Evolutionary conservation across 1,284 basidiomycete genomes (phyloP), one percentile per base, ranked within the genome.

Genomic region (Amylostereum areolatum): DNA sequence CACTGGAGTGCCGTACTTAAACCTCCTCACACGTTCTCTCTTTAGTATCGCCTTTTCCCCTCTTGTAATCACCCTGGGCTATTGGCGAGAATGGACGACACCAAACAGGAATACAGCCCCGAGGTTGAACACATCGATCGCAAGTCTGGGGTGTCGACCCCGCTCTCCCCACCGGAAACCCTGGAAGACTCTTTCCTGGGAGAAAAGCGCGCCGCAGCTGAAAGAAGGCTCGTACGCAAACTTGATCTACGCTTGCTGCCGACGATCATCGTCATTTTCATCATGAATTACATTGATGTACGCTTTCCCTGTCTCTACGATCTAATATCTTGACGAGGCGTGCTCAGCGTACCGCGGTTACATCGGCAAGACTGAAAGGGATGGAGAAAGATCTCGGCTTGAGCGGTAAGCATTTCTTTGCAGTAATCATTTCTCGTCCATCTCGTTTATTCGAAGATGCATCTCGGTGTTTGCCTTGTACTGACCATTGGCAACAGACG

Each of bases 281-380:
- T 85, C 49, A 77, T 85, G 78, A 85, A 85, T 56, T 84, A 82
- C 55, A 83, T 85, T 46, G 81, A 84, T 57, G 82, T 83, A 51
- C 49, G 74, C 65, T 10, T 24, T 48, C 11, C 34, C 40, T 43
- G 39, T 46, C 47, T 40, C 24, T 1, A 47, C 40, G 34, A 33
- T 40, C 9, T 25, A 43, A 34, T 45, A 5, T 28, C 7, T 27
- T 5, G 24, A 40, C 41, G 9, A 31, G 49, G 44, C 33, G 39
- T 34, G n/a, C 43, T 3, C 47, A 85, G 81, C 73, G 82, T n/a
- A 77, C 72, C 31, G 81, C 78, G 0, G 67, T 85, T 8, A 77
- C 78, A 1, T 70, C 80, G 3, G 83, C 83, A 9, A 65, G 81
- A 32, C 55, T 85, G 50, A 73, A 84, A 55, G 83, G 83, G 25